A percentile compares a stretch with the other conserved stretches of the same genome.
Evolutionary conservation across 495 filamentous ascomycete genomes (phyloP).

Genomic region (Aspergillus sparsus): DNA sequence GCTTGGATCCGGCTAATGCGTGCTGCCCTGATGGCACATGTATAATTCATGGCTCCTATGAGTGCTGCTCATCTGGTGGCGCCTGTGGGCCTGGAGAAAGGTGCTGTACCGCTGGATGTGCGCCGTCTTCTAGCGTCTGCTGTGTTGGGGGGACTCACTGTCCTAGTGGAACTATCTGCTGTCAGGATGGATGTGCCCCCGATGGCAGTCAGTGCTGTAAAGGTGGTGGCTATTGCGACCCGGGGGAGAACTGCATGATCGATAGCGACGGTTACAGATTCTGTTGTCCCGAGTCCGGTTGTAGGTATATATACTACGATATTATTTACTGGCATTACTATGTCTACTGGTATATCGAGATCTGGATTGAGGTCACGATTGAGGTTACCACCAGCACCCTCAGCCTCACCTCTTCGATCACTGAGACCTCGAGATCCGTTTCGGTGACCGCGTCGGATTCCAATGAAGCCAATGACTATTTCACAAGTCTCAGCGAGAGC

Average conservation of each 20-base stretch:
- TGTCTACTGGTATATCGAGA: conserved; percentile 15
- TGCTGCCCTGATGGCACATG: conserved; percentile 6
- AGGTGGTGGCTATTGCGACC: neutral
- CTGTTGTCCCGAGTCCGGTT: conserved; percentile 1
- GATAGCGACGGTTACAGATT: neutral
- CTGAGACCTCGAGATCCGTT: neutral
- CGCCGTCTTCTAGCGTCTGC: neutral
- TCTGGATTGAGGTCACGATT: conserved; percentile 3
- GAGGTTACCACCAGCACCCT: conserved; percentile 3
- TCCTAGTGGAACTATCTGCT: neutral
- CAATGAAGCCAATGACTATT: neutral
- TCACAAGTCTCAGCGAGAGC: neutral
- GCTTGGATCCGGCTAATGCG: neutral
- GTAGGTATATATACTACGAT: neutral
- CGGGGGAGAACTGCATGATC: neutral
- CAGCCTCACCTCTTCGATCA: conserved; percentile 1
- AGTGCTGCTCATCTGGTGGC: neutral
- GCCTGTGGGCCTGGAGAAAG: neutral
- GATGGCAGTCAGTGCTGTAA: neutral
- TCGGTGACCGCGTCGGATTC: conserved; percentile 1
- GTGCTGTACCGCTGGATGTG: conserved; percentile 2
- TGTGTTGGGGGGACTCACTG: neutral
- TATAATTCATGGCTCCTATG: neutral
- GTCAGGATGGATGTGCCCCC: neutral
- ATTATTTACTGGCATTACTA: conserved; percentile 16